Evolutionary conservation across 2,329 filamentous ascomycete species (phyloP), one percentile per base, ranked within the genome.

Genomic region (Fusarium buharicum): DNA sequence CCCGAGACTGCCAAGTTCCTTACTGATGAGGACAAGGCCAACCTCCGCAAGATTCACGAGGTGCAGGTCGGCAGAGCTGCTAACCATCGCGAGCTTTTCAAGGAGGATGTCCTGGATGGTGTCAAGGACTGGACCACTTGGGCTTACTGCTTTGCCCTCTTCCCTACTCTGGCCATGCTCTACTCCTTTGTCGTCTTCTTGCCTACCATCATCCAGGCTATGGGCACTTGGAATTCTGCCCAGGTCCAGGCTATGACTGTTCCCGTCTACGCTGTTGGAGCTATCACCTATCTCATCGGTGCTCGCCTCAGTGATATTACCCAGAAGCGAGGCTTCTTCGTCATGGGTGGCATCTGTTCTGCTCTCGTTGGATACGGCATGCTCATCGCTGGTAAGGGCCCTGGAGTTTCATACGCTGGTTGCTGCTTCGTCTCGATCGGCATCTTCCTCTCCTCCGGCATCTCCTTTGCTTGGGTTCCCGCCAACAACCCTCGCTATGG

Each of bases 171-270:
- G 60, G 86, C 83, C 3, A 87, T 90, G 81, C 79, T 90, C 0
- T 90, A 90, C 70, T 86, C 86, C 0, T 90, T 85, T 69, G 83
- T 81, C 48, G 89, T 86, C 1, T 90, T 90, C 70, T 75, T 90
- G 24, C 88, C 88, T 0, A 89, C 86, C 4, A 90, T 91, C 61
- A 89, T 91, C 72, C 77, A 82, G 49, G 82, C 81, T 0, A 82
- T 90, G 55, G 85, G 86, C 4, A 73, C 72, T 3, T 89, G 86
- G 74, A 79, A 80, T 1, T 77, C 77, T 0, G 79, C 84, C 0
- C 79, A 87, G 64, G 83, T 88, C 0, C 88, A 91, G 70, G 85
- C 86, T 22, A 78, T 91, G 51, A 91, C 88, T 0, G 86, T 90
- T 17, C 89, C 88, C 1, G 87, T 86, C 69, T 91, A 91, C 64